Base-by-base conservation (phyloP, 345 rosid genomes). In the Pugionium dolabratum region DNA sequence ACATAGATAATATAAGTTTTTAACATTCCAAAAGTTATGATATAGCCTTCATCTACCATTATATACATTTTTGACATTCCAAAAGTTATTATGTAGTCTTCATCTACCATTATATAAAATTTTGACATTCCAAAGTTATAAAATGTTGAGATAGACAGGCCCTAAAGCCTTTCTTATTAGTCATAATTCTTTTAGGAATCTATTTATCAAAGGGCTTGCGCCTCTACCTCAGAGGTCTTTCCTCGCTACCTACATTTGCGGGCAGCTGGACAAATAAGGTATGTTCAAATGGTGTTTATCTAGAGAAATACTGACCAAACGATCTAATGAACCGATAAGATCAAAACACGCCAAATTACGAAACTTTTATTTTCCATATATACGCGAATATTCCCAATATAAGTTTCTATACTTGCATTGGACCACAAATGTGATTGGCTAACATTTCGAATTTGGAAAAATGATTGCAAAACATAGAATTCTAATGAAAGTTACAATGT, bases 401-500 rank as follows among this genome's bases (percentile, higher is more conserved):
- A 44, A 9, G 7, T 43, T 56, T 41, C 10, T 29, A 18, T 73
- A 73, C 48, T 52, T 50, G 5, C 35, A 35, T 58, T 43, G 40
- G 35, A 27, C 31, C 43, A 59, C 5, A 42, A 33, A 44, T 43
- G 6, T 48, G 50, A 29, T 1, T 53, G 10, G 32, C 4, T 32
- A 28, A 27, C 29, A 39, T 18, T 27, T 5, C 4, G 36, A n/a
- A 54, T 55, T 39, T 29, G 40, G 63, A 54, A 70, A 31, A 51
- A 2, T 1, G 29, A 25, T 9, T 18, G 26, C 39, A 48, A 32
- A 48, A 5, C 9, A 64, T 55, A 63, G 10, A 72, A 34, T 32
- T 42, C 5, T 11, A 42, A 9, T 43, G 31, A 39, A 54, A 51
- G 41, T 46, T 33, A 11, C 4, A 52, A 32, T 41, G n/a, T 32